Percentiles rank a stretch among this genome's conserved stretches.
phyloP scores from a whole-genome alignment of 1,284 basidiomycete genomes.

The Ganoderma sp. region DNA sequence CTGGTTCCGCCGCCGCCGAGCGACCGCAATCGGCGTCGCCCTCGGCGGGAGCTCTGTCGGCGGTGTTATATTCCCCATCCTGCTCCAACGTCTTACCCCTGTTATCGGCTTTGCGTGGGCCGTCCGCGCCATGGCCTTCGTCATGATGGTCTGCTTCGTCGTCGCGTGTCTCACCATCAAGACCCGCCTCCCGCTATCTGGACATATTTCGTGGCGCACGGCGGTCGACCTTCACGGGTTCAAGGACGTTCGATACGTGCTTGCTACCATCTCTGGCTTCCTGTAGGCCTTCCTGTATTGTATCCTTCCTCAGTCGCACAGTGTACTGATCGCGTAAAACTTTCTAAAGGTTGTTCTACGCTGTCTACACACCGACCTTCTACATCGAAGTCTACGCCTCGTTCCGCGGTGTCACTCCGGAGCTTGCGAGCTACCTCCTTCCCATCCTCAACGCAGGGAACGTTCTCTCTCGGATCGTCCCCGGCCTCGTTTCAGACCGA shows the following conservation, averaged over 20 bases:
- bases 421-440: conserved; percentile 25
- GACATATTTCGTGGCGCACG: conserved; percentile 26
- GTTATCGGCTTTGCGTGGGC: conserved; percentile 47
- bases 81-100: no score
- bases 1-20: conserved; percentile 46
- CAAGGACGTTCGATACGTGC: conserved; percentile 39
- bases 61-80: conserved; percentile 62
- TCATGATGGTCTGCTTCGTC: conserved; percentile 40
- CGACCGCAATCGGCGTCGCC: conserved; percentile 27
- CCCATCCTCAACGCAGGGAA: conserved; percentile 29
- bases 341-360: conserved; percentile 28
- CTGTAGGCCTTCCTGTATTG: conserved; percentile 32
- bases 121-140: conserved; percentile 45
- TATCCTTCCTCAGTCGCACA: no score
- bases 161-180: conserved; percentile 37
- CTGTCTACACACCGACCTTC: conserved; percentile 52
- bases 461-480: conserved; percentile 27
- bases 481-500: conserved; percentile 26
- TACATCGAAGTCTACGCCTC: conserved; percentile 31
- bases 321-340: conserved; percentile 5
- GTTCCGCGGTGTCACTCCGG: conserved; percentile 24
- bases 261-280: conserved; percentile 39
- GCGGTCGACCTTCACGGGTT: conserved; percentile 42
- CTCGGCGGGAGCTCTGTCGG: conserved; percentile 47
- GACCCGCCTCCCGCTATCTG: conserved; percentile 24